Percentiles rank a stretch among this genome's conserved stretches.
These are phyloP conservation scores for Coemansia sp. DNA, from an alignment of 192 early-diverging fungal species.

Conservation along the genomic window DNA sequence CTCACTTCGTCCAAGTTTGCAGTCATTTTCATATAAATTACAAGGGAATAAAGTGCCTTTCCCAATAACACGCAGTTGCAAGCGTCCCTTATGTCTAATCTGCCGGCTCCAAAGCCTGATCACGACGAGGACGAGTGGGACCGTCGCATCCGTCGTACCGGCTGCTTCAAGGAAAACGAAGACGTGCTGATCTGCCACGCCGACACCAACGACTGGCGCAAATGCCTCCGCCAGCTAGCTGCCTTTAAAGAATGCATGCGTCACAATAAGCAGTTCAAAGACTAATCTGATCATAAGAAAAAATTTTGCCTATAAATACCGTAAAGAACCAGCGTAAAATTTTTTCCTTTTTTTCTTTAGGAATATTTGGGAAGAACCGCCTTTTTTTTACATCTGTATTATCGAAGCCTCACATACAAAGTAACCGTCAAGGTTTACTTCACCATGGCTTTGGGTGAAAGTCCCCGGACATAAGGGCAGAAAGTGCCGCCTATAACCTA, in stretches of 20 bases:
- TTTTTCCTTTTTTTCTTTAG: constrained; percentile 31
- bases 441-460: constrained; percentile 50
- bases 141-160: constrained; percentile 70
- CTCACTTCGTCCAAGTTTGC: constrained; percentile 11
- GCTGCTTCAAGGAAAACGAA: constrained; percentile 81
- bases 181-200: constrained; percentile 77
- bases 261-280: background rate
- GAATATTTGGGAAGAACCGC: constrained; percentile 57
- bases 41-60: background rate
- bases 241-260: constrained; percentile 76
- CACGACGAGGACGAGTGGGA: constrained; percentile 82
- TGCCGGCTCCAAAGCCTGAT: constrained; percentile 10
- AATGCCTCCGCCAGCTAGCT: constrained; percentile 73
- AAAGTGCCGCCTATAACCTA: constrained; percentile 56
- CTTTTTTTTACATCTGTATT: constrained; percentile 26
- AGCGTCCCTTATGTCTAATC: background rate
- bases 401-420: constrained; percentile 54
- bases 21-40: constrained; percentile 5
- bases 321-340: constrained; percentile 4
- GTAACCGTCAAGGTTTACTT: constrained; percentile 5
- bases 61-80: no score
- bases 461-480: constrained; percentile 56
- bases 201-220: constrained; percentile 85
- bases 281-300: no score
- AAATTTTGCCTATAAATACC: background rate